Evolutionary conservation across 2,329 filamentous ascomycete genomes (phyloP), one percentile per base, ranked within the genome.

Genomic region (Fusarium sulawesiense): DNA sequence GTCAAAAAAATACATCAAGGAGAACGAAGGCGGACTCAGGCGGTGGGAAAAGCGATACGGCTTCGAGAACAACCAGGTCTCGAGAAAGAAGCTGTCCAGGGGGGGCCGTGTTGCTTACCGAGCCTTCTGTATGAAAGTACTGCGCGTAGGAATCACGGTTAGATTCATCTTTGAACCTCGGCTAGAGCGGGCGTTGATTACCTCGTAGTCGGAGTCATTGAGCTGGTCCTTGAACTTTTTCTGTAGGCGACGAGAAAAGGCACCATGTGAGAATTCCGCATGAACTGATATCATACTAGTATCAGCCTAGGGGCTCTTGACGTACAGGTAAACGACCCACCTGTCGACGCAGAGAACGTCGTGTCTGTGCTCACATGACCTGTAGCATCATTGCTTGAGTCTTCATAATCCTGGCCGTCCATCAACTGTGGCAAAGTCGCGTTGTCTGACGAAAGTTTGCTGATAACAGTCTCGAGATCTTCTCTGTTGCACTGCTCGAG

Each of bases 1-100:
- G 34, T 73, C 57, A 47, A 73, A 73, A 73, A 44, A 73, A 73
- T 13, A 72, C 58, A 25, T 68, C 51, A 20, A 73, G 37, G 0
- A 73, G 66, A 6, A 64, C 13, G 8, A 59, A 30, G 2, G 71
- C 66, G 4, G 61, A 57, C 20, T 67, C 51, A 1, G 56, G 47
- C 3, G 63, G 68, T 2, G 71, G 71, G 11, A 73, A 73, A 9
- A 73, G 48, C 0, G 71, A 71, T 3, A 58, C 56, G 2, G 71
- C 71, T n/a, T 72, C 68, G 2, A 70, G 59, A 11, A 73, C 68
- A 4, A 64, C 21, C 6, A 34, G 58, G 7, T 73, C 68, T 47
- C 66, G 50, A 7, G 71, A 71, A 2, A 64, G 42, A 12, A 65
- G 30, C 0, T 66, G 69, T 9, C 56, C 54, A 14, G 60, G 40